Percentiles rank a stretch among this genome's conserved stretches.
phyloP scores from a whole-genome alignment of 2,329 filamentous ascomycete species.

The Basipetospora chlamydospora region DNA sequence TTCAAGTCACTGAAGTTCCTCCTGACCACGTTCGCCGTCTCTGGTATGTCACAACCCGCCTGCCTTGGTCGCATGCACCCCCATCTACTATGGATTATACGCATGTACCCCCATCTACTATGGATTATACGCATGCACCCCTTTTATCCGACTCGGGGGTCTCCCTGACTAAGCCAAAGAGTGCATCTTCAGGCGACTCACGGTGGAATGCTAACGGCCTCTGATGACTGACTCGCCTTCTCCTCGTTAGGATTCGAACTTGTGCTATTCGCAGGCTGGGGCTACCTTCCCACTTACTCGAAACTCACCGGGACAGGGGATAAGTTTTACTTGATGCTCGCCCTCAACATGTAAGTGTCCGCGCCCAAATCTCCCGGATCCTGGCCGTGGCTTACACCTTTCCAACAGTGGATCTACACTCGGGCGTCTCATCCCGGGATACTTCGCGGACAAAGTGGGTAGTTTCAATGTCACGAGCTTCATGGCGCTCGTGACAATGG shows the following conservation, averaged over 20 bases:
- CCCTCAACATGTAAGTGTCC: constrained; percentile 17
- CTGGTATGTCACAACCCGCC: constrained; percentile 14
- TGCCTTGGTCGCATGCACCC: no score
- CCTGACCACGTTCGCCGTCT: constrained; percentile 14
- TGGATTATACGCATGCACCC: no score
- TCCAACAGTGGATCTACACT: constrained; percentile 67
- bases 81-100: no score
- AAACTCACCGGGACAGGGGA: constrained; percentile 11
- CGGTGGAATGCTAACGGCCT: no score
- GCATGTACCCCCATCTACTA: no score
- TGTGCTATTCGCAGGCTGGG: constrained; percentile 17
- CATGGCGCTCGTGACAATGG: constrained; percentile 42
- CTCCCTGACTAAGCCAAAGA: no score
- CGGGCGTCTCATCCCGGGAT: constrained; percentile 62
- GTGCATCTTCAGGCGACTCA: no score
- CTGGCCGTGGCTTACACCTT: constrained; percentile 39
- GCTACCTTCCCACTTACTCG: constrained; percentile 16
- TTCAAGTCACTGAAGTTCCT: constrained; percentile 13
- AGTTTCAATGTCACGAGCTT: constrained; percentile 69
- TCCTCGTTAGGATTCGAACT: constrained; percentile 14
- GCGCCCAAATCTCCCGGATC: constrained; percentile 47
- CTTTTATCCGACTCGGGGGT: no score
- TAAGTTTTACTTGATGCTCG: constrained; percentile 16
- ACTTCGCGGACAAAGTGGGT: constrained; percentile 60
- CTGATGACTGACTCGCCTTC: not conserved